Base-by-base conservation (phyloP, 352 stramenopile genomes). In the Elongisporangium undulatum region DNA sequence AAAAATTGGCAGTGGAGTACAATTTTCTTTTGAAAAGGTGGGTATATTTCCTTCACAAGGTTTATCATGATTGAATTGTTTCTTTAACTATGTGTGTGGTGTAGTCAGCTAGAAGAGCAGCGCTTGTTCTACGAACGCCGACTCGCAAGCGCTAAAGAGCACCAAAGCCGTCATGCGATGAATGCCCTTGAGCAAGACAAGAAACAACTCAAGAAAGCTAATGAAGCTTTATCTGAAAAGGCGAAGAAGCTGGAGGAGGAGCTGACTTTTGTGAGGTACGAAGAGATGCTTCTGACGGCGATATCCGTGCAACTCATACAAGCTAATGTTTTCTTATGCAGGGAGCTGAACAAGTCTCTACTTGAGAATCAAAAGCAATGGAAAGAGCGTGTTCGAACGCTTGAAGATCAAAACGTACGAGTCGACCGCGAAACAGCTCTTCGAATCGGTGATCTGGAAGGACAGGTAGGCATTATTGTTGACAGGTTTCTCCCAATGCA, bases 1-100 rank as follows among this genome's bases (percentile, higher is more conserved):
- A 99, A 67, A 97, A 96, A 45, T 89, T 98, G 39, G 95, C 95
- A 0, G 77, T 90, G 38, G 94, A 99, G 79, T 99, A 99, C 72
- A 98, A 98, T 53, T 96, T 95, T 49, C 62, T 99, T 48, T 70
- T 99, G 23, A 98, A 97, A 55, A 98, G 85, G 85, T 92, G 62
- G 1, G 52, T 50, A 19, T 23, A 15, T 4, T 48, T 41, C 13
- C 21, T 8, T n/a, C 17, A 50, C n/a, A 7, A 10, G 4, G 13
- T 55, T 21, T 34, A 15, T n/a, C 16, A 15, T 45, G 20, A 23
- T 51, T 19, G 49, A 13, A 10, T 41, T 45, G 5, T 3, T 58
- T 41, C 15, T 55, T 6, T 20, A 26, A 9, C 39, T 66, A 1
- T 45, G 54, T 26, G 6, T 62, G 5, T 16, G 23, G 29, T 51